Base-by-base conservation (phyloP, 139 green algal species). In the Yamagishiella unicocca region DNA sequence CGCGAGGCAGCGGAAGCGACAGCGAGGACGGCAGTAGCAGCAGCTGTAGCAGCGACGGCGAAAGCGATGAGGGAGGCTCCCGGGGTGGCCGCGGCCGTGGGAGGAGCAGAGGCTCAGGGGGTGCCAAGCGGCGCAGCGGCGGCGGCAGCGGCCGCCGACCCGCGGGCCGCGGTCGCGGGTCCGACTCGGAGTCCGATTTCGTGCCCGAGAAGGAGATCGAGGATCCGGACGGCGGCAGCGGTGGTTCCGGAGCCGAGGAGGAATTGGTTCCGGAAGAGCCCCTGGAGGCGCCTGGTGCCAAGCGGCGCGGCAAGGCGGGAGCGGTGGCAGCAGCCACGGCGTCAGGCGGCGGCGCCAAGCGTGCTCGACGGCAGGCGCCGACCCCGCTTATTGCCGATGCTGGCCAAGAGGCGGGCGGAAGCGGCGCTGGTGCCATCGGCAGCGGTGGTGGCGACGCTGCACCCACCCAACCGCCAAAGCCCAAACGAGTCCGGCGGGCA, bases 181-280 rank as follows among this genome's bases (percentile, higher is more conserved):
- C 74, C 33, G 74, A 46, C 31, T 68, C 46, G 35, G 74, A 82
- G 53, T 82, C 74, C 2, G 74, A 82, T 4, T 82, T 82, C 33
- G 46, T 40, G 31, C 74, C 74, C 21, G 53, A 43, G 12, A 37
- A 33, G 45, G 45, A 82, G 24, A 50, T 21, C n/a, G n/a, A 37
- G 42, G 72, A 42, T 9, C 5, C 22, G 29, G 43, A 40, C 27
- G 27, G 27, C 25, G 72, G 2, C 9, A 38, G 17, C 24, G 42
- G 40, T 35, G 70, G 21, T 10, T n/a, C 12, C 70, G 67, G 31
- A 35, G 31, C 27, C 17, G 64, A 72, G n/a, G 72, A 79, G 24
- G 71, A 80, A 10, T 25, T 80, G 72, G 72, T 43, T 31, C 35
- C 46, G 31, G 74, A 67, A 50, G 53, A 31, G 35, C 70, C 70